Conservation (phyloP, 768 basidiomycete genomes). For the Phaeolepiota aurea region DNA sequence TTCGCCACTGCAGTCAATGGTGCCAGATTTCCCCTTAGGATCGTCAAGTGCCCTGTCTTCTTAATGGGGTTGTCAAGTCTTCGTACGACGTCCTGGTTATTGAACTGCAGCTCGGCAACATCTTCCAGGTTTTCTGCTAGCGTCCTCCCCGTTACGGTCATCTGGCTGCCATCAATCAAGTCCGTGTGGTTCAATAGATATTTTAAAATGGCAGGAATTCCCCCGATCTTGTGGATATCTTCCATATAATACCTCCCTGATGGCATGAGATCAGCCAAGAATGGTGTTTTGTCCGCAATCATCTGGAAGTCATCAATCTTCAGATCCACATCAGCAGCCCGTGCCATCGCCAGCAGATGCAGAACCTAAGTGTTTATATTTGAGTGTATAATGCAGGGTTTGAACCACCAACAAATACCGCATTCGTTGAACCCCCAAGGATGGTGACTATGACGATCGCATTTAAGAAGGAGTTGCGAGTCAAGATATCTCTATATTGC, state of each 20-base stretch:
- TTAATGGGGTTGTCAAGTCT: slow-evolving; percentile 77
- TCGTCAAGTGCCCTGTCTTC: slow-evolving; percentile 76
- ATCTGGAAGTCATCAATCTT: slow-evolving; percentile 83
- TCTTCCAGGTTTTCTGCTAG: slow-evolving; percentile 81
- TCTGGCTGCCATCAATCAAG: slow-evolving; percentile 71
- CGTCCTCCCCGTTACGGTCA: slow-evolving; percentile 90
- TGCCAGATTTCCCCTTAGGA: slow-evolving; percentile 83
- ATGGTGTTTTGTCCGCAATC: slow-evolving; percentile 73
- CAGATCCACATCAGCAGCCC: slow-evolving; percentile 65
- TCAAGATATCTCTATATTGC: slow-evolving; percentile 29
- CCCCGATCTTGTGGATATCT: slow-evolving; percentile 80
- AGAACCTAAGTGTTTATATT: slow-evolving; percentile 47
- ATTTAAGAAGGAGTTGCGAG: slow-evolving; percentile 60
- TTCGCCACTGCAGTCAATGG: slow-evolving; percentile 88
- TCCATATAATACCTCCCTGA: slow-evolving; percentile 88
- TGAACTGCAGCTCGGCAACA: slow-evolving; percentile 63
- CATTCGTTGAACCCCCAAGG: slow-evolving; percentile 84
- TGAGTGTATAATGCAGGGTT: background rate
- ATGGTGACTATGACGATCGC: slow-evolving; percentile 75
- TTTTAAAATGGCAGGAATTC: slow-evolving; percentile 78
- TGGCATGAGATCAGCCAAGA: slow-evolving; percentile 77
- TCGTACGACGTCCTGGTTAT: slow-evolving; percentile 69
- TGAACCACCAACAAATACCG: slow-evolving; percentile 29
- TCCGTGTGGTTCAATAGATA: slow-evolving; percentile 73
- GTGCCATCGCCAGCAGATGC: slow-evolving; percentile 78